Evolutionary conservation across 495 filamentous ascomycete genomes (phyloP).

Genomic region (Hypoxylon trugodes): DNA sequence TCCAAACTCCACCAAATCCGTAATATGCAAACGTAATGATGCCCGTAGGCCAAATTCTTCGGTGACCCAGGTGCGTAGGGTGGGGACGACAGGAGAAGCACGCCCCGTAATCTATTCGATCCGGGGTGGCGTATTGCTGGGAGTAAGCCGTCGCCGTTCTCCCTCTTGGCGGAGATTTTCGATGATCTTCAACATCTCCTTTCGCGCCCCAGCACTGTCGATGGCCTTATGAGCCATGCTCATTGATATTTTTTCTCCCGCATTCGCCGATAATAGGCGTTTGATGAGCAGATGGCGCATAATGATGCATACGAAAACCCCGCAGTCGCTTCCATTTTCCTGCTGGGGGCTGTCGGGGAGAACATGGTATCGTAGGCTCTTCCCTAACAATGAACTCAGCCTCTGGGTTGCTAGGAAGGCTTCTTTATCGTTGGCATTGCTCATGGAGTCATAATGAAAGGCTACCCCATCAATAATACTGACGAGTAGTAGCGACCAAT

Average conservation of each 20-base stretch:
- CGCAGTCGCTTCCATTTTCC: slow-evolving; percentile 91
- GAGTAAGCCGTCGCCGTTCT: slow-evolving; percentile 67
- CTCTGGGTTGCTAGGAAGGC: slow-evolving; percentile 71
- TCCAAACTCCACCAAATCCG: slow-evolving; percentile 3
- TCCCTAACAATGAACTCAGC: slow-evolving; percentile 69
- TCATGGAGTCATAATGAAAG: slow-evolving; percentile 96
- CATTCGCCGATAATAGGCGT: slow-evolving; percentile 77
- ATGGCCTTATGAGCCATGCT: slow-evolving; percentile 81
- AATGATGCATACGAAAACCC: slow-evolving; percentile 92
- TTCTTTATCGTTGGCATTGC: slow-evolving; percentile 75
- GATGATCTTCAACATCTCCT: slow-evolving; percentile 88
- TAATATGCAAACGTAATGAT: slow-evolving; percentile 17
- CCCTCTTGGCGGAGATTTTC: slow-evolving; percentile 84
- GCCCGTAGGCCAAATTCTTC: background rate
- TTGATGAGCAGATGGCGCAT: slow-evolving; percentile 91
- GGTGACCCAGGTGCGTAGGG: background rate
- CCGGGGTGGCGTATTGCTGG: slow-evolving; percentile 39
- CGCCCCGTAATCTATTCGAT: slow-evolving; percentile 42
- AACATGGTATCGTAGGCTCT: slow-evolving; percentile 72
- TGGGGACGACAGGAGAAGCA: no score
- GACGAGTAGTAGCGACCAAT: slow-evolving; percentile 95
- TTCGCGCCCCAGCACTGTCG: slow-evolving; percentile 77
- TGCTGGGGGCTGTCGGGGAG: slow-evolving; percentile 89
- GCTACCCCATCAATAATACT: slow-evolving; percentile 86
- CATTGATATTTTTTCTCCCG: slow-evolving; percentile 89